phyloP scores from a whole-genome alignment of 2,329 filamentous ascomycete genomes.

The Alternaria sp. region DNA sequence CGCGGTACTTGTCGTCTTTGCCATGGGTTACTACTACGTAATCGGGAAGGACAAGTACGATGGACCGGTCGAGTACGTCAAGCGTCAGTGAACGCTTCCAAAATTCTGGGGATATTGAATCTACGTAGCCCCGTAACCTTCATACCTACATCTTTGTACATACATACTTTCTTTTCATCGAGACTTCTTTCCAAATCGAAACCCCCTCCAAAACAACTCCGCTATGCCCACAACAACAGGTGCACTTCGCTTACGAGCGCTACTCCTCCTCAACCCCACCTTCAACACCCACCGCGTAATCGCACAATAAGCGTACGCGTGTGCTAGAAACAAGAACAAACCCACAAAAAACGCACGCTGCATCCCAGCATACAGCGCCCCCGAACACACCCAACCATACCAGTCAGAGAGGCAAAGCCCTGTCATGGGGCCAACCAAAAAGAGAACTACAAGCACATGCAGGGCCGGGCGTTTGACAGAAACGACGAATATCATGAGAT shows the following conservation, averaged over 20 bases:
- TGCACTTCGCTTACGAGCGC: too few relatives aligned
- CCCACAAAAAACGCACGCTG: too few relatives aligned
- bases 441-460: too few relatives aligned
- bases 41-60: slow-evolving; percentile 49
- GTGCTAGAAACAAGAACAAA: too few relatives aligned
- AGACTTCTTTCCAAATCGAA: background rate
- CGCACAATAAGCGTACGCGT: background rate
- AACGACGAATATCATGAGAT: too few relatives aligned
- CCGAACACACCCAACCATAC: too few relatives aligned
- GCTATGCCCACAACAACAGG: too few relatives aligned
- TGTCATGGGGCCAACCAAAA: too few relatives aligned
- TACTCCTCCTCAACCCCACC: background rate
- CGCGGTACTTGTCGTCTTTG: slow-evolving; percentile 48
- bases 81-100: background rate
- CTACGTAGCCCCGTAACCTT: background rate
- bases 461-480: too few relatives aligned
- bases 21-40: slow-evolving; percentile 50
- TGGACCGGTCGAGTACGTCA: slow-evolving; percentile 7
- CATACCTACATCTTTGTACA: background rate
- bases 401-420: too few relatives aligned
- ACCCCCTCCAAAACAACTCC: background rate
- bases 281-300: background rate
- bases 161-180: background rate
- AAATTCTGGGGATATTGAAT: background rate
- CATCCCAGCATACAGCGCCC: too few relatives aligned